A percentile compares a stretch with the other conserved stretches of the same genome.
phyloP scores from a whole-genome alignment of 2,329 filamentous ascomycete species.

The Calonectria pseudoreteaudii region DNA sequence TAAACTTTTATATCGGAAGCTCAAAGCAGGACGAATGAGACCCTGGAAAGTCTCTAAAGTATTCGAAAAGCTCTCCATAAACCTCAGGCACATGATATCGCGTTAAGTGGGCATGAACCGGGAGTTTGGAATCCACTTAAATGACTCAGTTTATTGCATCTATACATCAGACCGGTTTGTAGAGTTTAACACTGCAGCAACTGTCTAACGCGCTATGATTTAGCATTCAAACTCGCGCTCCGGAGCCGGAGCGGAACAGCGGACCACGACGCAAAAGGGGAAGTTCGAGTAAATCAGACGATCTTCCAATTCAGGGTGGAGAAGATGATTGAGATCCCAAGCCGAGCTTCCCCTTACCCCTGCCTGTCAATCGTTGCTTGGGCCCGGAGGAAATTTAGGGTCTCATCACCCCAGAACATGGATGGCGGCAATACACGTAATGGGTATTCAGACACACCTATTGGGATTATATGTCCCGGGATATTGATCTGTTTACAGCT shows the following conservation, averaged over 20 bases:
- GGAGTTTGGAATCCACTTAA: not conserved
- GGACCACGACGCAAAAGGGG: not conserved
- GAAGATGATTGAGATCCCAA: not conserved
- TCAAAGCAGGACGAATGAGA: not conserved
- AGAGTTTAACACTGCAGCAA: not conserved
- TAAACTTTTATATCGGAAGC: not conserved
- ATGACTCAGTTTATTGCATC: not conserved
- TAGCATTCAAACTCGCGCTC: not conserved
- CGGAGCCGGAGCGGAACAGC: not conserved
- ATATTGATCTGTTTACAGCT: not conserved
- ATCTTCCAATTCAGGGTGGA: not conserved
- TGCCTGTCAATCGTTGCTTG: not conserved
- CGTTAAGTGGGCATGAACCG: no score
- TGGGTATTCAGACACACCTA: not conserved
- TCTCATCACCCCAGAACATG: not conserved
- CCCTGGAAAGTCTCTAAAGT: no score
- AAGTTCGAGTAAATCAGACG: conserved; percentile 3
- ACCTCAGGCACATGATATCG: no score
- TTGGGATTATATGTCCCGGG: not conserved
- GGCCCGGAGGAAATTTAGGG: not conserved
- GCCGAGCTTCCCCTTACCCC: not conserved
- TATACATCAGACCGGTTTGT: no score
- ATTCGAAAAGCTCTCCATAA: no score
- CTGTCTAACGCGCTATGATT: no score
- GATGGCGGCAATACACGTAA: not conserved